phyloP scores from a whole-genome alignment of 225 moss, liverwort and hornwort species.

The Polytrichum commune region DNA sequence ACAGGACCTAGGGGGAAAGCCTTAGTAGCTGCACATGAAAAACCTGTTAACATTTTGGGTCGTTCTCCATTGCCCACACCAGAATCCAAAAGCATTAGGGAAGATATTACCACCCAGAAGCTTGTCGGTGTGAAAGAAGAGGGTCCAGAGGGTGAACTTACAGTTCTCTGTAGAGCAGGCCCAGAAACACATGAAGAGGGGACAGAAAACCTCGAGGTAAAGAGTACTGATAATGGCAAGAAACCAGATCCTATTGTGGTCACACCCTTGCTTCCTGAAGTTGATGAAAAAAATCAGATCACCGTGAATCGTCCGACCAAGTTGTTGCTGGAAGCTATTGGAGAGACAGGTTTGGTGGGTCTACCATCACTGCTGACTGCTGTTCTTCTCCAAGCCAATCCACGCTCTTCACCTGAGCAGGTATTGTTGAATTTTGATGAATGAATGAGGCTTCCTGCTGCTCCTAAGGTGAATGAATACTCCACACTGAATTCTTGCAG shows the following conservation, averaged over 20 bases:
- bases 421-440: not conserved
- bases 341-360: conserved; percentile 27
- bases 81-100: conserved; percentile 13
- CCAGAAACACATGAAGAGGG: conserved; percentile 2
- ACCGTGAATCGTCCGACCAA: conserved; percentile 14
- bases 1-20: conserved; percentile 30
- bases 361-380: conserved; percentile 44
- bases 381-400: conserved; percentile 49
- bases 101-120: conserved; percentile 7
- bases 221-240: conserved; percentile 1
- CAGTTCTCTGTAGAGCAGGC: not conserved
- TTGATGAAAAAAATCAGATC: not conserved
- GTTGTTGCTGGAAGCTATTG: conserved; percentile 27
- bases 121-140: conserved; percentile 8
- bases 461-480: not conserved
- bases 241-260: not conserved
- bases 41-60: conserved; percentile 25
- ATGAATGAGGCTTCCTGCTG: not conserved
- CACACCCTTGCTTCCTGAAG: not conserved
- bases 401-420: conserved; percentile 23
- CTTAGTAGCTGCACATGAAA: conserved; percentile 19
- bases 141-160: not conserved
- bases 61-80: not conserved
- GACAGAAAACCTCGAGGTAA: conserved; percentile 4
- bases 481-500: not conserved